A percentile compares a stretch with the other conserved stretches of the same genome.
Conservation (phyloP, 176 grass and related monocot species). For the Lolium rigidum region DNA sequence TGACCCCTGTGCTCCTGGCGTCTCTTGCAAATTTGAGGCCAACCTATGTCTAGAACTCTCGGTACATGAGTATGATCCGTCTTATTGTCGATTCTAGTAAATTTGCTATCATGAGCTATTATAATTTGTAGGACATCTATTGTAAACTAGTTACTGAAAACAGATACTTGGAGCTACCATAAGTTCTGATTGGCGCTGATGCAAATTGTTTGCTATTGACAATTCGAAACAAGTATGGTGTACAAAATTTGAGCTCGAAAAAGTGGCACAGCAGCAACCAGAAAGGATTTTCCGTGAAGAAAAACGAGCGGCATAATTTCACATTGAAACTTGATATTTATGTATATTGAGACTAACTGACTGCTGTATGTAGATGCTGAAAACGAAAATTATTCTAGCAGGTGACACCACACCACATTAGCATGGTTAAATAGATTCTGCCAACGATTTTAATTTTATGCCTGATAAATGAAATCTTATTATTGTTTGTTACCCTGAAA, state of each 20-base stretch:
- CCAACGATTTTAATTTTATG: neutral
- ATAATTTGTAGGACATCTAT: neutral
- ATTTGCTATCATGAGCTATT: neutral
- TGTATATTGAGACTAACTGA: neutral
- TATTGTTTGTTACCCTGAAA: neutral
- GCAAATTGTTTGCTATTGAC: neutral
- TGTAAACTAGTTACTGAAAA: constrained; percentile 1
- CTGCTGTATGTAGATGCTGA: neutral
- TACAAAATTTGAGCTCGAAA: neutral
- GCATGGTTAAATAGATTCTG: neutral
- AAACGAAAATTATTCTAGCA: neutral
- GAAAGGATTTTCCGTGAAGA: neutral
- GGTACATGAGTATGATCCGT: neutral
- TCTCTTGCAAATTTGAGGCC: constrained; percentile 14
- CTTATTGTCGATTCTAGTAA: neutral
- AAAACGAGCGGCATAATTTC: neutral
- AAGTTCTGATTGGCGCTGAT: neutral
- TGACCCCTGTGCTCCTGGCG: constrained; percentile 8
- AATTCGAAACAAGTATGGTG: neutral
- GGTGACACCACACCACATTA: neutral
- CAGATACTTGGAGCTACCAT: neutral
- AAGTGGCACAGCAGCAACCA: neutral
- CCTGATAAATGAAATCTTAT: neutral
- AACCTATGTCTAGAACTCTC: neutral
- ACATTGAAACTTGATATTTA: neutral